Percentiles rank a stretch among this genome's conserved stretches.
Conservation (phyloP, 2,329 filamentous ascomycete genomes). For the Arthrobotrys iridis region DNA sequence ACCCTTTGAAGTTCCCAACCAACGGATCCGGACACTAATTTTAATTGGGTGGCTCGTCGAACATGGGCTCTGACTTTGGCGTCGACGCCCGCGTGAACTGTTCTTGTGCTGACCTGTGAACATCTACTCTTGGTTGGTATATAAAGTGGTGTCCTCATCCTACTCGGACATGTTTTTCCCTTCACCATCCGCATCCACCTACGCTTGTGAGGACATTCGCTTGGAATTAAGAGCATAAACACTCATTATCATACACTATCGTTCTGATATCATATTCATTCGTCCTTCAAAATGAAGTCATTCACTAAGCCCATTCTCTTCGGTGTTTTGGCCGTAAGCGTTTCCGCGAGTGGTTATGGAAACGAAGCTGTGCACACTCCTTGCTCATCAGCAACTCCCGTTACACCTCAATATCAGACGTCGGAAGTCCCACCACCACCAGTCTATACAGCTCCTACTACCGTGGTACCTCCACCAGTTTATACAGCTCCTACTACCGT, state of each 20-base stretch:
- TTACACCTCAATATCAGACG: constrained; percentile 8
- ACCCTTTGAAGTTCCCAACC: not conserved
- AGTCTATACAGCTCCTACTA: not conserved
- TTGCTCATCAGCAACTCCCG: constrained; percentile 6
- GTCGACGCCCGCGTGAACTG: not conserved
- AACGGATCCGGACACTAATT: constrained; percentile 15
- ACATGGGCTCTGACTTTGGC: constrained; percentile 2
- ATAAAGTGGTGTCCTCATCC: not conserved
- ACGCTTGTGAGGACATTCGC: constrained; percentile 13
- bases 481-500: not conserved
- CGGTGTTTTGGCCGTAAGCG: constrained; percentile 2
- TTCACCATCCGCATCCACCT: constrained; percentile 9
- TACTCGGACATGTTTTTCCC: not conserved
- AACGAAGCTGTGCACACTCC: constrained; percentile 5
- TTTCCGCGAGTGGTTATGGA: not conserved
- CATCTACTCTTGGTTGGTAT: not conserved
- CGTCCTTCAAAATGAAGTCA: constrained; percentile 8
- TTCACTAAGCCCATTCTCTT: constrained; percentile 17
- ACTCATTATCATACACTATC: not conserved
- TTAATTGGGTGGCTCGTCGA: constrained; percentile 11
- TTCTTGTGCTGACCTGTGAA: not conserved
- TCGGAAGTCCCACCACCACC: constrained; percentile 1
- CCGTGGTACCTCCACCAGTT: not conserved
- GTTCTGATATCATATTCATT: not conserved
- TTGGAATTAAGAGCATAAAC: constrained; percentile 2